Conservation (phyloP, 768 basidiomycete species). For the Boletus subcaerulescens region DNA sequence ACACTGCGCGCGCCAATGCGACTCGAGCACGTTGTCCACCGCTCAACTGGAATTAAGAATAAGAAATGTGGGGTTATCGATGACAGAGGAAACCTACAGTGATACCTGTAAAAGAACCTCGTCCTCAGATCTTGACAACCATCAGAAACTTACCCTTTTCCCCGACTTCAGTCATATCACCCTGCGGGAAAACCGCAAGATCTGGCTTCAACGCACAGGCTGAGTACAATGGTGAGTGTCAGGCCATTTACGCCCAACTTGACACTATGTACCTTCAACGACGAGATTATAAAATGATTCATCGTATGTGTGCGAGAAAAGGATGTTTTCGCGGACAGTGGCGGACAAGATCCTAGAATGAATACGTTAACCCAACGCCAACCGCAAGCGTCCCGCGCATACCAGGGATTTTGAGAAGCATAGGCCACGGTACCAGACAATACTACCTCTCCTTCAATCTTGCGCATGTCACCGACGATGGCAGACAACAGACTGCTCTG, state of each 20-base stretch:
- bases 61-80: conserved; percentile 9
- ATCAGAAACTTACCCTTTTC: conserved; percentile 59
- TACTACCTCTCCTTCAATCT: conserved; percentile 67
- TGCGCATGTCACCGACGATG: conserved; percentile 84
- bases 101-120: conserved; percentile 39
- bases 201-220: conserved; percentile 88
- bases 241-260: neutral
- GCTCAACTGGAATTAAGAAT: conserved; percentile 47
- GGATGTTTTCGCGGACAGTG: conserved; percentile 84
- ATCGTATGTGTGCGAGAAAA: conserved; percentile 89
- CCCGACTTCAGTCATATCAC: conserved; percentile 83
- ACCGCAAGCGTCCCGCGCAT: conserved; percentile 10
- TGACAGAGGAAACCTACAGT: conserved; percentile 42
- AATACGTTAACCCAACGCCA: neutral
- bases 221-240: conserved; percentile 12
- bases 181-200: conserved; percentile 71
- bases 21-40: conserved; percentile 86
- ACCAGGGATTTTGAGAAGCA: conserved; percentile 88
- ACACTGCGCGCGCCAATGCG: conserved; percentile 83
- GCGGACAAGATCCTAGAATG: conserved; percentile 73
- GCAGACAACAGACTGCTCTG: conserved; percentile 75
- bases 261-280: conserved; percentile 55
- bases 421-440: conserved; percentile 75
- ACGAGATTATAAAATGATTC: conserved; percentile 80
- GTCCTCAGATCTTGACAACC: neutral